Evolutionary conservation across 2,329 filamentous ascomycete genomes (phyloP).

Genomic region (Penicillium vulpinum): DNA sequence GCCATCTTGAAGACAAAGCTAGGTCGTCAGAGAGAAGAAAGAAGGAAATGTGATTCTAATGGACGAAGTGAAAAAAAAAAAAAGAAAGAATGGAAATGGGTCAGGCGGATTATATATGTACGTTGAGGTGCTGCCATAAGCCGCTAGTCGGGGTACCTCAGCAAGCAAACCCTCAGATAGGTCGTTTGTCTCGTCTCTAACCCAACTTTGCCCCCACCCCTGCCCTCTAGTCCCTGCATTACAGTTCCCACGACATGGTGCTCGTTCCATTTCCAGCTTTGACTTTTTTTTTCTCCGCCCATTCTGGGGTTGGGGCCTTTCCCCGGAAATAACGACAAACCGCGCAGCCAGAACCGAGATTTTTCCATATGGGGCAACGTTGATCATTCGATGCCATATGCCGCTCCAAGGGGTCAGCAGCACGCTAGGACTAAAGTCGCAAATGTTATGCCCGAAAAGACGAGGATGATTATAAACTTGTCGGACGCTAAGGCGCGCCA

Average conservation of each 20-base stretch:
- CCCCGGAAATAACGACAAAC: constrained; percentile 6
- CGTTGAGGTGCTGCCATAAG: too few species aligned
- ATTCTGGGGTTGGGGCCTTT: constrained; percentile 10
- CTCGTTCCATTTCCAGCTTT: background rate
- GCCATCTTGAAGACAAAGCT: constrained; percentile 18
- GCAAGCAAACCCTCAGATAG: too few species aligned
- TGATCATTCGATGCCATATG: constrained; percentile 10
- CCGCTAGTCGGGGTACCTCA: too few species aligned
- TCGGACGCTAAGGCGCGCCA: constrained; percentile 16
- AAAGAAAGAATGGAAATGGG: background rate
- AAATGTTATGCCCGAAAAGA: constrained; percentile 7
- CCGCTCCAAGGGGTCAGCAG: constrained; percentile 2
- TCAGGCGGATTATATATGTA: constrained; percentile 13
- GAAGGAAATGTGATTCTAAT: background rate
- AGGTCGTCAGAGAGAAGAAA: background rate
- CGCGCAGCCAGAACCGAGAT: constrained; percentile 2
- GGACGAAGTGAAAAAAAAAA: too few species aligned
- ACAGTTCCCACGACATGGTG: too few species aligned
- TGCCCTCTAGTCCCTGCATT: too few species aligned
- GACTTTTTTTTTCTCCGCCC: background rate
- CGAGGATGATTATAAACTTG: constrained; percentile 4
- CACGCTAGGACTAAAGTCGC: constrained; percentile 12
- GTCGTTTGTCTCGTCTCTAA: too few species aligned
- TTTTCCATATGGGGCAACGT: background rate
- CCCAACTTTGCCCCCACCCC: too few species aligned